Evolutionary conservation across 2,329 filamentous ascomycete species (phyloP).

Genomic region (Phyllosticta citriasiana): DNA sequence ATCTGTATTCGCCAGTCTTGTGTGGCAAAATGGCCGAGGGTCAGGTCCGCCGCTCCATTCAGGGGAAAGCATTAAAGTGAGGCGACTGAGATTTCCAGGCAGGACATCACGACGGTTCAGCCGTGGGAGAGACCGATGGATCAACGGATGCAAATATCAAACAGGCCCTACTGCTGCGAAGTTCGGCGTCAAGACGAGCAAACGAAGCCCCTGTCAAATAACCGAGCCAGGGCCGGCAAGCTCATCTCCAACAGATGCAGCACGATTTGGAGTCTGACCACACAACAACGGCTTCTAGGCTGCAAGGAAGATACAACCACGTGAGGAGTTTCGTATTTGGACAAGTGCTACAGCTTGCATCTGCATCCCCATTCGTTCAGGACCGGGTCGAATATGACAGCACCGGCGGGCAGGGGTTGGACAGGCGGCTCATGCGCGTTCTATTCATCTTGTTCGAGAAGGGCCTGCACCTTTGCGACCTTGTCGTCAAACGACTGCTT

Average conservation of each 20-base stretch:
- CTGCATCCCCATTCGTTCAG: background rate
- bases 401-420: background rate
- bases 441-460: background rate
- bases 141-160: background rate
- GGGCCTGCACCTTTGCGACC: slow-evolving; percentile 45
- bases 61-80: background rate
- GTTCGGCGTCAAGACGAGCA: background rate
- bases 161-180: background rate
- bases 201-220: background rate
- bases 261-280: background rate
- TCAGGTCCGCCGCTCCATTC: too few species aligned
- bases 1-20: too few species aligned
- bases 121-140: background rate
- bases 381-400: background rate
- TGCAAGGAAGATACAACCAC: background rate
- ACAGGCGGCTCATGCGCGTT: background rate
- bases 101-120: background rate
- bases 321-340: background rate
- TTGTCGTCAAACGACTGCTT: slow-evolving; percentile 72
- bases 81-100: background rate
- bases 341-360: background rate
- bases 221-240: background rate
- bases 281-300: background rate
- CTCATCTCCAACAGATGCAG: background rate
- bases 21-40: too few species aligned